These are phyloP conservation scores for Withania somnifera DNA, from an alignment of 305 asterid species.

Conservation along the genomic window DNA sequence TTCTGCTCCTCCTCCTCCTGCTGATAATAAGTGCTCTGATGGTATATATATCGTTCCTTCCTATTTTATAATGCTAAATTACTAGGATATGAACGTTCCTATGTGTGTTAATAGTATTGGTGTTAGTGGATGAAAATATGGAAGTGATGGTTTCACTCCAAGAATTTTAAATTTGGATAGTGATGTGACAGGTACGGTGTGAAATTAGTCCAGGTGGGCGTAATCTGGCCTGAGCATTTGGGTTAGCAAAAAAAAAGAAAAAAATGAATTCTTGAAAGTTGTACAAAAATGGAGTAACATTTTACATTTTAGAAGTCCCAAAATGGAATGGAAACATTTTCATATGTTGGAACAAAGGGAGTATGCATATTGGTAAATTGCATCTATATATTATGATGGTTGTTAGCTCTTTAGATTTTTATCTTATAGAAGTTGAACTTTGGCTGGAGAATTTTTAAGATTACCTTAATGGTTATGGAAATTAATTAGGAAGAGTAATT, in stretches of 20 bases:
- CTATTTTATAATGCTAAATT: neutral
- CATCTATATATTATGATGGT: neutral
- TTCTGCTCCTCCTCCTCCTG: neutral
- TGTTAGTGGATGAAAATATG: neutral
- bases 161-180: neutral
- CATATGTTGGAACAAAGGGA: neutral
- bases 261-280: neutral
- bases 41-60: neutral
- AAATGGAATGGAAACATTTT: neutral
- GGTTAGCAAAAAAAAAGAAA: too few relatives aligned
- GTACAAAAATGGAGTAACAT: neutral
- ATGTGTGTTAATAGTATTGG: neutral
- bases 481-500: neutral
- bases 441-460: neutral
- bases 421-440: neutral
- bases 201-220: too few relatives aligned
- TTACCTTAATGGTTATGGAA: neutral
- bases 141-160: neutral
- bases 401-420: neutral
- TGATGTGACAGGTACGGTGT: too few relatives aligned
- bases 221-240: too few relatives aligned
- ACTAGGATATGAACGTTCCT: neutral
- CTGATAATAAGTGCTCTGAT: constrained; percentile 4
- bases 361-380: too few relatives aligned
- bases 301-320: neutral